Percentiles rank a stretch among this genome's conserved stretches.
Conservation (phyloP, 768 basidiomycete species). For the Boletus pseudopeckii region DNA sequence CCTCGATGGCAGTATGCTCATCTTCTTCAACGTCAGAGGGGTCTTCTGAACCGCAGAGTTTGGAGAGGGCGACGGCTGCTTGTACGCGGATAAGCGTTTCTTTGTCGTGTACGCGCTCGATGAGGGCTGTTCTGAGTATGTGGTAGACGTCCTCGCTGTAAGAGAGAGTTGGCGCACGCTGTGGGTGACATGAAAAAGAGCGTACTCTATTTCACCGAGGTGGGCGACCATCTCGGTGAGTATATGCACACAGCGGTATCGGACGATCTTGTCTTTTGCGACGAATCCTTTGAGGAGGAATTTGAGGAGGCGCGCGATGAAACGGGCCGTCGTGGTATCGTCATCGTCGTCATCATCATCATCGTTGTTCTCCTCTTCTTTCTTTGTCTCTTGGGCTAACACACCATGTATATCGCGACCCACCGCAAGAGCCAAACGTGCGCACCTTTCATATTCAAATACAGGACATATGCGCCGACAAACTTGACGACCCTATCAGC, state of each 20-base stretch:
- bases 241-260: conserved; percentile 76
- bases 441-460: conserved; percentile 74
- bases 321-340: conserved; percentile 66
- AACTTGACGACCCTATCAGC: conserved; percentile 84
- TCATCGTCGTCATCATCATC: conserved; percentile 53
- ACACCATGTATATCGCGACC: neutral
- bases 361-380: conserved; percentile 35
- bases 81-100: conserved; percentile 75
- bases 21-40: conserved; percentile 49
- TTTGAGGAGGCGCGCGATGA: conserved; percentile 61
- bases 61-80: conserved; percentile 75
- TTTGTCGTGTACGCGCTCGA: conserved; percentile 77
- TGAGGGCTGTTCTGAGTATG: conserved; percentile 54
- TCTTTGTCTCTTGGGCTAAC: conserved; percentile 37
- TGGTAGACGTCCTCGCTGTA: conserved; percentile 74
- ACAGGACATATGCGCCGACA: conserved; percentile 71
- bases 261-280: conserved; percentile 84
- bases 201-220: conserved; percentile 85
- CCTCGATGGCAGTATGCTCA: conserved; percentile 46
- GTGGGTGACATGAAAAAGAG: neutral
- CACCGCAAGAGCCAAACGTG: neutral
- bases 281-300: conserved; percentile 75
- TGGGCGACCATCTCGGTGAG: conserved; percentile 76
- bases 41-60: conserved; percentile 71
- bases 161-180: neutral